Evolutionary conservation across 768 basidiomycete species (phyloP).

Genomic region (Leccinum variicolor): DNA sequence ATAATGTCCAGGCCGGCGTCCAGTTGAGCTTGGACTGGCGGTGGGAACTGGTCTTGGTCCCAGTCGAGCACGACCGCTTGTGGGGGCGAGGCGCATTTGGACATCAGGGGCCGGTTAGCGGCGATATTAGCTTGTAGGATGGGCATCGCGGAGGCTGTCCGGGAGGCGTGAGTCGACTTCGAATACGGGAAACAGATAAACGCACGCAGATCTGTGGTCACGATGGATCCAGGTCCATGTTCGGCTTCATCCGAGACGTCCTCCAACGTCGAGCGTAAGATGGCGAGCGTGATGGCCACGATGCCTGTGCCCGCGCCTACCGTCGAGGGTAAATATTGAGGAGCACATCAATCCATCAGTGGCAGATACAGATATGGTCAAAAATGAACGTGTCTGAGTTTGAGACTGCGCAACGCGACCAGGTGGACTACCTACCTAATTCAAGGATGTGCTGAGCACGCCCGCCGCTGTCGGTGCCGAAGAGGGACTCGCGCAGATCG

Average conservation of each 20-base stretch:
- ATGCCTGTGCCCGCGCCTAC: conserved; percentile 85
- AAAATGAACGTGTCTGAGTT: background rate
- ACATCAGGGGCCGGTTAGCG: conserved; percentile 38
- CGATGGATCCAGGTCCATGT: conserved; percentile 34
- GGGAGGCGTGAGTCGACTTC: background rate
- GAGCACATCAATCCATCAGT: background rate
- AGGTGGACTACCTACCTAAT: conserved; percentile 47
- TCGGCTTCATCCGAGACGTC: background rate
- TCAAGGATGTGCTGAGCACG: conserved; percentile 52
- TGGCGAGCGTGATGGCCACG: conserved; percentile 63
- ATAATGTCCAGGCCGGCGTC: conserved; percentile 55
- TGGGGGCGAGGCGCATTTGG: conserved; percentile 21
- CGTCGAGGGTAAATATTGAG: background rate
- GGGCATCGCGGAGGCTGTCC: conserved; percentile 73
- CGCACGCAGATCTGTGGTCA: conserved; percentile 74
- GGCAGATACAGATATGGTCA: background rate
- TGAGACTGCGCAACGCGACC: background rate
- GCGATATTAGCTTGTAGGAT: conserved; percentile 70
- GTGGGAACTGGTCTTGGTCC: conserved; percentile 59
- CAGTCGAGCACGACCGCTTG: conserved; percentile 61
- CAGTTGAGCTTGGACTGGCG: conserved; percentile 38
- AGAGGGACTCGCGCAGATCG: conserved; percentile 35
- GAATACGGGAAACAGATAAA: conserved; percentile 1
- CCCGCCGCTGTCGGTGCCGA: conserved; percentile 28
- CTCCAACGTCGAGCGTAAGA: conserved; percentile 43